Evolutionary conservation across 257 asterid genomes (phyloP).

Genomic region (Jasminum sambac): DNA sequence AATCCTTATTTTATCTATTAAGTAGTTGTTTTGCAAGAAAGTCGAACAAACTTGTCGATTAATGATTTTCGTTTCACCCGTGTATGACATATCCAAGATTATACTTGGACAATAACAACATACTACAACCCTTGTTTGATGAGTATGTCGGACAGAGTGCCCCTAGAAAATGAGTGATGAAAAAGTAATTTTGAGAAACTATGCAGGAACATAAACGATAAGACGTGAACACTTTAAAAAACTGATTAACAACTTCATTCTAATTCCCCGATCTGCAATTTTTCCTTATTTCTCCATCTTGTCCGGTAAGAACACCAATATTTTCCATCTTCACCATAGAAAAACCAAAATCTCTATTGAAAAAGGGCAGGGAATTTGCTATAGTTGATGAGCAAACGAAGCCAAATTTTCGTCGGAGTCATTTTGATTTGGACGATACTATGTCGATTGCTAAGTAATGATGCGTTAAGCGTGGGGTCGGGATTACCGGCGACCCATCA

Average conservation of each 20-base stretch:
- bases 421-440: slow-evolving; percentile 45
- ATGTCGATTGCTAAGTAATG: slow-evolving; percentile 42
- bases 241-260: too few species aligned
- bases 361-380: slow-evolving; percentile 51
- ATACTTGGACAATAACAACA: background rate
- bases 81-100: background rate
- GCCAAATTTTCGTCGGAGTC: slow-evolving; percentile 55
- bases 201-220: too few species aligned
- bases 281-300: slow-evolving; percentile 58
- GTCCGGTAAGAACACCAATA: slow-evolving; percentile 55
- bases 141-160: too few species aligned
- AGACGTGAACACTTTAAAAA: too few species aligned
- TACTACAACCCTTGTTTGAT: background rate
- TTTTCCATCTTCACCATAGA: slow-evolving; percentile 69
- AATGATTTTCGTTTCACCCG: slow-evolving; percentile 4
- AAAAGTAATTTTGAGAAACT: too few species aligned
- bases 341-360: slow-evolving; percentile 49
- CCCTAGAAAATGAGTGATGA: too few species aligned
- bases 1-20: slow-evolving; percentile 32
- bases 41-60: slow-evolving; percentile 32
- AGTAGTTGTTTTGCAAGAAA: slow-evolving; percentile 35
- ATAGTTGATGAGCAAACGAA: slow-evolving; percentile 46
- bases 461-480: slow-evolving; percentile 54
- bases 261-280: slow-evolving; percentile 66
- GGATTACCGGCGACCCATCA: slow-evolving; percentile 81